Conservation (phyloP, 306 rosid genomes). For the Malus sylvestris region DNA sequence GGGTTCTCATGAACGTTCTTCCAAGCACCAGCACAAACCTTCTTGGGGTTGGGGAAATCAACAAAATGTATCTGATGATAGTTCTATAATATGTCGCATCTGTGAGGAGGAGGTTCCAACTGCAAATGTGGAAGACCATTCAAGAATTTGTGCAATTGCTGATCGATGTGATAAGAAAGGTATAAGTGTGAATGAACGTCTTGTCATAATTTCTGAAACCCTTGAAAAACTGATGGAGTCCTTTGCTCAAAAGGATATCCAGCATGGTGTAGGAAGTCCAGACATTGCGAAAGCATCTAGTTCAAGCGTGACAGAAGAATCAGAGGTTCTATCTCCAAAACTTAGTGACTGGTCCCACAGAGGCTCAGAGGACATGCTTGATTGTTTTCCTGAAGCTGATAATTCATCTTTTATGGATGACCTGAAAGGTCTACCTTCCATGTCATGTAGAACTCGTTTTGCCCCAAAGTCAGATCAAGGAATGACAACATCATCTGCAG, state of each 20-base stretch:
- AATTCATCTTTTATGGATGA: constrained; percentile 81
- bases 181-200: constrained; percentile 86
- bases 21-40: constrained; percentile 76
- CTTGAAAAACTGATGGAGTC: constrained; percentile 82
- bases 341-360: constrained; percentile 93
- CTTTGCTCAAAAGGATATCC: constrained; percentile 69
- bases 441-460: constrained; percentile 94
- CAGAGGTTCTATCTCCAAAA: constrained; percentile 83
- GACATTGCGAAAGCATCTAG: constrained; percentile 89
- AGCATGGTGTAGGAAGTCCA: constrained; percentile 77
- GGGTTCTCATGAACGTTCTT: constrained; percentile 69
- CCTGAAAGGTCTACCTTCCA: constrained; percentile 81
- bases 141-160: constrained; percentile 87
- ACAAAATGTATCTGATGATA: constrained; percentile 54
- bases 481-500: constrained; percentile 96
- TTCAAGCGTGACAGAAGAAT: constrained; percentile 93
- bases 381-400: constrained; percentile 89
- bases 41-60: constrained; percentile 99
- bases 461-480: constrained; percentile 99
- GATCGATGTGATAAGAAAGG: constrained; percentile 95
- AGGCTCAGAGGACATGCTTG: constrained; percentile 98
- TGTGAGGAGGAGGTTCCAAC: constrained; percentile 99
- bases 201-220: constrained; percentile 69
- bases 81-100: constrained; percentile 93
- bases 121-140: constrained; percentile 88